Evolutionary conservation across 306 rosid genomes (phyloP).

Genomic region (Rosa persica): DNA sequence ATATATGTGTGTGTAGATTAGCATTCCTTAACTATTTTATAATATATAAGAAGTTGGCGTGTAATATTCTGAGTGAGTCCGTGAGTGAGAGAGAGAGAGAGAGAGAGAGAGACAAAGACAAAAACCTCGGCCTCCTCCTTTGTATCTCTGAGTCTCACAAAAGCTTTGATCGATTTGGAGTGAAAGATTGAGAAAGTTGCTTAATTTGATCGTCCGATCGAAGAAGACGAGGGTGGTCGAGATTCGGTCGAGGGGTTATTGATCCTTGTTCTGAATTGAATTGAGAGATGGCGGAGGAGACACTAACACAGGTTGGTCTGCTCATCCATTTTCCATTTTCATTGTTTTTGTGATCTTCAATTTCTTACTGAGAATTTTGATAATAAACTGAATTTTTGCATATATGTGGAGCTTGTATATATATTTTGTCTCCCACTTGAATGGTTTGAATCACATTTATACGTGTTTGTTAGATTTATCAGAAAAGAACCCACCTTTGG

Average conservation of each 20-base stretch:
- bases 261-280: neutral
- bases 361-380: neutral
- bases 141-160: neutral
- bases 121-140: neutral
- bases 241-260: neutral
- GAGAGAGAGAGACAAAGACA: neutral
- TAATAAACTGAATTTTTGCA: neutral
- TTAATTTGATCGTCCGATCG: neutral
- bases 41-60: neutral
- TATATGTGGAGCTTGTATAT: neutral
- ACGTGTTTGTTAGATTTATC: neutral
- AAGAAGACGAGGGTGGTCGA: neutral
- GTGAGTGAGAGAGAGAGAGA: neutral
- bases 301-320: neutral
- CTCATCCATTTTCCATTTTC: neutral
- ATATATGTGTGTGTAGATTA: neutral
- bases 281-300: slow-evolving; percentile 6
- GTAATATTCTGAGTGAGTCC: neutral
- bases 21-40: neutral
- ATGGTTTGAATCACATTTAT: neutral
- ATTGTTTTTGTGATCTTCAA: neutral
- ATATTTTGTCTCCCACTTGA: neutral
- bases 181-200: neutral
- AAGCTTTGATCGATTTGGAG: neutral
- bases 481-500: neutral